Base-by-base conservation (phyloP, 2,329 filamentous ascomycete species). In the Claviceps purpurea region DNA sequence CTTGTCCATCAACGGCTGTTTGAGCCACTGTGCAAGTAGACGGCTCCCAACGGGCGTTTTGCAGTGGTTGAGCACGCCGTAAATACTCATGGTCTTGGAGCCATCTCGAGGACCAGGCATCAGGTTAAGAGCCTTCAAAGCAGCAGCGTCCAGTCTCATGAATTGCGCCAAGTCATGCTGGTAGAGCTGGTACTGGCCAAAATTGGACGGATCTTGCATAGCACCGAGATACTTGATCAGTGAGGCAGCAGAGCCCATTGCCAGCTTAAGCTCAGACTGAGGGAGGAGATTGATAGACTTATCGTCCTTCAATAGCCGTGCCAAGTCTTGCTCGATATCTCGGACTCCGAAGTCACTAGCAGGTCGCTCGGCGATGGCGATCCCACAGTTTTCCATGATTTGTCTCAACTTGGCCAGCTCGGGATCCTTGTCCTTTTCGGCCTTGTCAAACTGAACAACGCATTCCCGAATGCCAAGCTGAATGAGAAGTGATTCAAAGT, bases 131-230 rank as follows among this genome's bases (percentile, higher is more conserved):
- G 93, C 93, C 62, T 94, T 91, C 44, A 98, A 73, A 0, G 93
- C 93, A 1, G 93, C 89, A 0, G 94, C 89, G 68, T 98, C 93
- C 4, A 98, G 76, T 69, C 96, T 98, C 93, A 98, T 98, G 66
- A 89, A 98, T 62, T 98, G 90, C 2, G 90, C 85, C 45, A 98
- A 72, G 64, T 98, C 93, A 67, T 98, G 93, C 68, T 98, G 93
- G 64, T 97, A 98, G 16, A 98, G 78, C 66, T 91, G 88, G 64
- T 94, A 98, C 64, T 98, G 91, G 3, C 94, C 93, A 66, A 96
- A 97, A 68, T 98, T 98, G 52, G 87, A 89, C 1, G 87, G 74
- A 64, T 98, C 93, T 34, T 93, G 87, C 69, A 98, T 79, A 39
- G 94, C 84, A 39, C 86, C 85, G 3, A 98, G 78, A 60, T 98